phyloP scores from a whole-genome alignment of 2,329 filamentous ascomycete species.

The Neoascochyta sp. region DNA sequence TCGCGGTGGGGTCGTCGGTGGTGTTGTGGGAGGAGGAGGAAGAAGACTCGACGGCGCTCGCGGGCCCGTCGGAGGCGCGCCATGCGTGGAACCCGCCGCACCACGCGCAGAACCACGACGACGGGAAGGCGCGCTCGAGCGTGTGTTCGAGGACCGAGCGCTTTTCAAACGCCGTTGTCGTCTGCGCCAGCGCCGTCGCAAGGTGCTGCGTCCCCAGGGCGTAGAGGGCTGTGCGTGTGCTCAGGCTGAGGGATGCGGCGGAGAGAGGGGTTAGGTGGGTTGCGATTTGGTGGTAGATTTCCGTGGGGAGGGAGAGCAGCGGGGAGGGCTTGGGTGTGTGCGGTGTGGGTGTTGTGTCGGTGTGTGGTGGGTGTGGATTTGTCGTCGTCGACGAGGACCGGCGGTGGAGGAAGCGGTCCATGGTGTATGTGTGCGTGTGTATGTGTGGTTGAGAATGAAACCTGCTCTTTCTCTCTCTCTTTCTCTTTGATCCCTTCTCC shows the following conservation, averaged over 20 bases:
- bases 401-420: too few relatives aligned
- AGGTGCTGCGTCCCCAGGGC: constrained; percentile 25
- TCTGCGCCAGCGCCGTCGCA: constrained; percentile 10
- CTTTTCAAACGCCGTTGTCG: constrained; percentile 16
- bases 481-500: too few relatives aligned
- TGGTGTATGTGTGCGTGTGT: too few relatives aligned
- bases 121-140: constrained; percentile 32
- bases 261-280: constrained; percentile 20
- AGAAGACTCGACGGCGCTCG: not conserved
- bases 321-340: too few relatives aligned
- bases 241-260: constrained; percentile 26
- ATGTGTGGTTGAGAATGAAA: too few relatives aligned
- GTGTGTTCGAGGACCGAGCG: constrained; percentile 21
- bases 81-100: constrained; percentile 32
- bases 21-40: too few relatives aligned
- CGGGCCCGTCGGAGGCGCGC: constrained; percentile 11
- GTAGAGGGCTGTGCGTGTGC: constrained; percentile 25
- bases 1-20: constrained; percentile 8
- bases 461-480: too few relatives aligned
- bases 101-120: constrained; percentile 35
- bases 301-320: constrained; percentile 24
- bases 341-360: too few relatives aligned
- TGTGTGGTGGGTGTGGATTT: too few relatives aligned
- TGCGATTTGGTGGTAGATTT: constrained; percentile 30
- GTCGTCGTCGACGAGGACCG: too few relatives aligned